Base-by-base conservation (phyloP, 208 protist genomes). In the Herpetomonas samuelpessoai region DNA sequence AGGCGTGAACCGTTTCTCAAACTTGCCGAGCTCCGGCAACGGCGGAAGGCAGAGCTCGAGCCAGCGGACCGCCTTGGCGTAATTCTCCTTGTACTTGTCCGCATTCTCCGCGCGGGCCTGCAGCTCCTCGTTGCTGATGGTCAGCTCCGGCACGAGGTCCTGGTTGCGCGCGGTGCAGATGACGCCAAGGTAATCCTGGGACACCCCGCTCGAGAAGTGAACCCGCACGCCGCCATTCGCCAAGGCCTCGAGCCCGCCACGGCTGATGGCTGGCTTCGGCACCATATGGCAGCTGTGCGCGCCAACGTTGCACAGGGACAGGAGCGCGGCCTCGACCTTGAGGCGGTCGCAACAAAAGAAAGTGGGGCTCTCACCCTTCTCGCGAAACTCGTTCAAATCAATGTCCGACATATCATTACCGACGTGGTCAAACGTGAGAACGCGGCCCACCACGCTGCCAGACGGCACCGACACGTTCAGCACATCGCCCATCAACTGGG, bases 381-480 rank as follows among this genome's bases (percentile, higher is more conserved):
- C 88, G 29, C 90, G 89, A 52, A 95, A 95, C 62, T 94, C 87
- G 56, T 97, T 95, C 12, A 97, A 72, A 65, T 97, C 88, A 26
- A 97, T 72, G 57, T 97, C 89, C 64, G 80, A 93, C 81, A 97
- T 91, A 55, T 96, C 88, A 62, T 97, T 97, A 25, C 87, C 88
- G 14, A 88, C 83, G 74, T 97, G 87, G 57, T 97, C 92, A 61
- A 96, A 97, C 31, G 88, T 91, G 24, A 96, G 71, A 31, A 95
- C 69, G 26, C 88, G 85, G 22, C 86, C 88, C 21, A 97, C 83
- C 10, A 97, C 89, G 57, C 86, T 94, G 27, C 92, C 92, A 26
- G 76, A 89, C 7, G 92, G 92, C 45, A 96, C 92, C 18, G 85
- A 88, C 27, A 97, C 86, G 71, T 88, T 92, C 48, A 97, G 72